phyloP scores from a whole-genome alignment of 2,329 filamentous ascomycete genomes.

The Blumeriella jaapii region DNA sequence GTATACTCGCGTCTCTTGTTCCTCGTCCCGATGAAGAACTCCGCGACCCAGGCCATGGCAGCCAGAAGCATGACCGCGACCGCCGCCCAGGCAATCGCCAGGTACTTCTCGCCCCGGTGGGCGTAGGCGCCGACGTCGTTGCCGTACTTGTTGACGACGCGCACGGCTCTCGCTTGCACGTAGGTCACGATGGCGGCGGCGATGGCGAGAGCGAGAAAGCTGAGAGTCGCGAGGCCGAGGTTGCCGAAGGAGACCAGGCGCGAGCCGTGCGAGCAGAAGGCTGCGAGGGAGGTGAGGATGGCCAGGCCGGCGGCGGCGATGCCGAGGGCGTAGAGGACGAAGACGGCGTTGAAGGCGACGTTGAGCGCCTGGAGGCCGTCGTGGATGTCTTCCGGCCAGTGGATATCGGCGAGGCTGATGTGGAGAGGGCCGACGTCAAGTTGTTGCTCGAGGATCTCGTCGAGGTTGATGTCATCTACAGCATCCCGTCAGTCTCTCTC shows the following conservation, averaged over 20 bases:
- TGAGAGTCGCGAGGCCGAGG: slow-evolving; percentile 32
- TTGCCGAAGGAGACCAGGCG: slow-evolving; percentile 38
- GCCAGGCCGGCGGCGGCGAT: slow-evolving; percentile 40
- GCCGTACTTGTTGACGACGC: slow-evolving; percentile 33
- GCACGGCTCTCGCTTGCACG: slow-evolving; percentile 39
- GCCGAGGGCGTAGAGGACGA: slow-evolving; percentile 47
- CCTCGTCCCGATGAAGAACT: slow-evolving; percentile 22
- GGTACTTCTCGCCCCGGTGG: slow-evolving; percentile 39
- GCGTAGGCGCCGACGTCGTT: slow-evolving; percentile 26
- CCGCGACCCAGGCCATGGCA: slow-evolving; percentile 20
- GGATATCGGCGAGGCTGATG: slow-evolving; percentile 38
- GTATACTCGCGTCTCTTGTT: slow-evolving; percentile 16
- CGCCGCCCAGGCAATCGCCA: slow-evolving; percentile 48
- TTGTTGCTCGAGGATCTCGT: slow-evolving; percentile 35
- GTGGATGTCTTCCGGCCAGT: slow-evolving; percentile 45
- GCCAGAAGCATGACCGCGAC: slow-evolving; percentile 34
- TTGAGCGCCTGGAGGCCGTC: slow-evolving; percentile 39
- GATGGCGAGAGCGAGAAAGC: slow-evolving; percentile 50
- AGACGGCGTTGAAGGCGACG: slow-evolving; percentile 38
- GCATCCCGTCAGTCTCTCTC: not conserved
- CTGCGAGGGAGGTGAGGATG: slow-evolving; percentile 34
- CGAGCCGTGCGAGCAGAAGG: slow-evolving; percentile 32
- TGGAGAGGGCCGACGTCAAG: slow-evolving; percentile 31
- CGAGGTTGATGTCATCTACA: slow-evolving; percentile 41
- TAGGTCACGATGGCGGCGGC: slow-evolving; percentile 66